Evolutionary conservation across 2,329 filamentous ascomycete species (phyloP).

Genomic region (Clathrospora elynae): DNA sequence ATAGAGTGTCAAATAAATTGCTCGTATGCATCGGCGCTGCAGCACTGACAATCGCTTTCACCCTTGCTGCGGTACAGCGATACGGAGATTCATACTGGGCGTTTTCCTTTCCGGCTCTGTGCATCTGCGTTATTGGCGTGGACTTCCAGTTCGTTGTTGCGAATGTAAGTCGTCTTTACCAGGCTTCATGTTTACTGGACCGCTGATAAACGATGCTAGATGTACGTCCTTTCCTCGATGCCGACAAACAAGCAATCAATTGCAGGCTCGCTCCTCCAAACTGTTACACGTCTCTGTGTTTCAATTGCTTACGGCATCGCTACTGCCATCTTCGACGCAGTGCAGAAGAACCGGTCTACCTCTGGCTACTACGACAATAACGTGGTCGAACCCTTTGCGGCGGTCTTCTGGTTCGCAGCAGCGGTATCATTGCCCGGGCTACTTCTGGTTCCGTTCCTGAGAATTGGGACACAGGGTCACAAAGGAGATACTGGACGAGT

Average conservation of each 20-base stretch:
- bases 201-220: too few species aligned
- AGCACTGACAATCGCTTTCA: slow-evolving; percentile 53
- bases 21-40: slow-evolving; percentile 61
- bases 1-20: slow-evolving; percentile 67
- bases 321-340: slow-evolving; percentile 64
- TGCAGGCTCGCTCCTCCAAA: slow-evolving; percentile 71
- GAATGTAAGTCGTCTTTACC: slow-evolving; percentile 56
- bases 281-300: slow-evolving; percentile 64
- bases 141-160: slow-evolving; percentile 74
- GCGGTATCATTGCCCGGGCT: slow-evolving; percentile 53
- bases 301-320: slow-evolving; percentile 66
- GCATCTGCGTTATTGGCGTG: slow-evolving; percentile 67
- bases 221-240: too few species aligned
- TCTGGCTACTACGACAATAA: slow-evolving; percentile 52
- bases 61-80: slow-evolving; percentile 63
- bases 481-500: slow-evolving; percentile 37
- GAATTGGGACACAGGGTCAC: slow-evolving; percentile 59
- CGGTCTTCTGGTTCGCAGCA: slow-evolving; percentile 58
- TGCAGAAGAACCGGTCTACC: slow-evolving; percentile 35
- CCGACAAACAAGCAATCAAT: slow-evolving; percentile 63
- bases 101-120: slow-evolving; percentile 65
- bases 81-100: slow-evolving; percentile 66
- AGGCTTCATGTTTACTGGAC: background rate
- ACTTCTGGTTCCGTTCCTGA: slow-evolving; percentile 58
- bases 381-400: slow-evolving; percentile 56